Base-by-base conservation (phyloP, 75 land plant genomes). In the Sequoia sempervirens region DNA sequence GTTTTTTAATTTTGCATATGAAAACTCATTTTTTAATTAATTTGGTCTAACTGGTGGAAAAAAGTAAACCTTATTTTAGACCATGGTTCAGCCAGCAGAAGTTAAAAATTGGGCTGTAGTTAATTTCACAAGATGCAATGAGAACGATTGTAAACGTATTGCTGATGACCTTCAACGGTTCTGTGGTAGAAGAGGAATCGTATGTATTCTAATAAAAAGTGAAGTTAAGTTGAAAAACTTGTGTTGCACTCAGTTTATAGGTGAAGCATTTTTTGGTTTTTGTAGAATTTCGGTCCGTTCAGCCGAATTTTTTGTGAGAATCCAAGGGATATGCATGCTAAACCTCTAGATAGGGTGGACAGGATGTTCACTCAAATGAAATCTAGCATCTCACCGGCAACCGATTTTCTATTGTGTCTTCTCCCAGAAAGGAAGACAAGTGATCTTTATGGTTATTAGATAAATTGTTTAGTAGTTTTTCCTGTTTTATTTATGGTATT, bases 351-450 rank as follows among this genome's bases (percentile, higher is more conserved):
- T n/a, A 89, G 99, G 53, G 98, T 97, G 64, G 90, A 94, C 64
- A 84, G 86, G 14, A 92, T 96, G 95, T 87, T 93, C 20, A 86
- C 87, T 26, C 78, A 90, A 12, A 84, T 90, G 13, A 87, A 89
- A 84, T 40, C 84, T 0, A 89, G 83, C 18, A 86, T 91, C 64
- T 88, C 88, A 66, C 86, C 85, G 13, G 82, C 83, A 4, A 96
- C 98, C 23, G 46, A 82, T 45, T 97, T 97, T 88, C 90, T 97
- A 45, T 91, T 47, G 54, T 93, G 93, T 76, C 41, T 97, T 47
- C 87, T 97, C 0, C 93, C 98, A 2, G 92, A 92, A 83, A 87
- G 94, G 52, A 93, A 95, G 70, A 93, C 93, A 28, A 92, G 84
- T 84, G 92, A 89, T 73, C 64, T 94, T 38, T 96, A 96, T 87